Base-by-base conservation (phyloP, 345 rosid genomes). In the Pistacia vera region DNA sequence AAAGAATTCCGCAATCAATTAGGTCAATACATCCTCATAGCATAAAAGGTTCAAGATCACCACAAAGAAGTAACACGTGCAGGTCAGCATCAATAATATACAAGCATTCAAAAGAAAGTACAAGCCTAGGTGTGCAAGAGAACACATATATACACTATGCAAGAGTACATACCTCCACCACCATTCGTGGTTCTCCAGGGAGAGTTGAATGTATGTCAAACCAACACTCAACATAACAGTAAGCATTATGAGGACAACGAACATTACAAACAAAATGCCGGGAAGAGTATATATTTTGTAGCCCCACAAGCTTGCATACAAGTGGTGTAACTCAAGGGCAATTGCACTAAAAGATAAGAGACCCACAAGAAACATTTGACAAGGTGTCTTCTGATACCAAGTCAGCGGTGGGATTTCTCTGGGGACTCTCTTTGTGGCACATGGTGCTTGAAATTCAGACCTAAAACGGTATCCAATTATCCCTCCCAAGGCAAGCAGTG, bases 151-250 rank as follows among this genome's bases (percentile, higher is more conserved):
- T 49, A 51, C 78, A 41, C 13, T 51, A 33, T 72, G 59, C 68
- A 84, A 71, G 18, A 18, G 62, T 66, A 68, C 84, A 76, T 91
- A 91, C 97, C 97, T 93, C 98, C 98, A 93, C 98, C 97, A 95
- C 97, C 97, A 95, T 76, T 87, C 81, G 75, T 89, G 97, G 83
- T 95, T 94, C 81, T 93, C 97, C 61, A 87, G 81, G 5, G 97
- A 89, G 30, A 93, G 92, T 79, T 93, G 97, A 81, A 92, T 82
- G 80, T 86, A 88, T 18, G 95, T 91, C 90, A 95, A 85, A 80
- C 91, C 90, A 61, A 91, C 71, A 71, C 93, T 84, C 59, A 93
- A 77, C 35, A 87, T 81, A 33, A 87, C 85, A 25, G 88, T 87
- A 78, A 93, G 83, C 77, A 91, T 56, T 74, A 88, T 41, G 54